phyloP scores from a whole-genome alignment of 345 rosid genomes.

The Punica granatum region DNA sequence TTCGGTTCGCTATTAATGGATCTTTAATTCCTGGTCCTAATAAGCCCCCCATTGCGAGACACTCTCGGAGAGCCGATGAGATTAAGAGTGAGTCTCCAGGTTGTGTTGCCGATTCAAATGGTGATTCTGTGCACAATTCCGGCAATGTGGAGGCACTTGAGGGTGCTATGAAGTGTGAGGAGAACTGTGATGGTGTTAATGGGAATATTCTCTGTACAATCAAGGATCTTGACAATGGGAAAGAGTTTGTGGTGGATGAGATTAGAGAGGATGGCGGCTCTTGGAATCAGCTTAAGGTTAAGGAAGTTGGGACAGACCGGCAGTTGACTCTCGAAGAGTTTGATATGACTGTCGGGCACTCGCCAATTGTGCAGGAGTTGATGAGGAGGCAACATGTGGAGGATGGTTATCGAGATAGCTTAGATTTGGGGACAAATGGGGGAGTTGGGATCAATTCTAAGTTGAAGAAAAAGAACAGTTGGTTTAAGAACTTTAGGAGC shows the following conservation, averaged over 20 bases:
- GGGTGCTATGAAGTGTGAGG: slow-evolving; percentile 25
- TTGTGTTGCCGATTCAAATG: slow-evolving; percentile 25
- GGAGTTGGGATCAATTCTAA: slow-evolving; percentile 30
- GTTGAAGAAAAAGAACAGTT: slow-evolving; percentile 69
- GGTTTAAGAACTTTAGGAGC: slow-evolving; percentile 70
- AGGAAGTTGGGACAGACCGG: slow-evolving; percentile 82
- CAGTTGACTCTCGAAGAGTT: slow-evolving; percentile 96
- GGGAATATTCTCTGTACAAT: slow-evolving; percentile 49
- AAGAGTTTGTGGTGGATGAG: slow-evolving; percentile 84
- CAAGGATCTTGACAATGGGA: slow-evolving; percentile 83
- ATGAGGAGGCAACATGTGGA: slow-evolving; percentile 95
- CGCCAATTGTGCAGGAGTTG: slow-evolving; percentile 89
- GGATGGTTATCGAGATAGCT: slow-evolving; percentile 43
- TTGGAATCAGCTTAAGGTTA: slow-evolving; percentile 71
- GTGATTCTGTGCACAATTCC: slow-evolving; percentile 17
- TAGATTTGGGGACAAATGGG: slow-evolving; percentile 31
- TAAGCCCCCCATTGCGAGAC: slow-evolving; percentile 25
- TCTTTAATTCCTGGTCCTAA: slow-evolving; percentile 16
- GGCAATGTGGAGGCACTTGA: slow-evolving; percentile 17
- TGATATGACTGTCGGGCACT: slow-evolving; percentile 79
- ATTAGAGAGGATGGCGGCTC: slow-evolving; percentile 66
- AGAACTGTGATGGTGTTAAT: slow-evolving; percentile 14
- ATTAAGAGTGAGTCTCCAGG: slow-evolving; percentile 16
- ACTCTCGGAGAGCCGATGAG: slow-evolving; percentile 16
- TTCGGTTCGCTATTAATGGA: not conserved